phyloP scores from a whole-genome alignment of 2,329 filamentous ascomycete genomes.

The Aspergillus jensenii region DNA sequence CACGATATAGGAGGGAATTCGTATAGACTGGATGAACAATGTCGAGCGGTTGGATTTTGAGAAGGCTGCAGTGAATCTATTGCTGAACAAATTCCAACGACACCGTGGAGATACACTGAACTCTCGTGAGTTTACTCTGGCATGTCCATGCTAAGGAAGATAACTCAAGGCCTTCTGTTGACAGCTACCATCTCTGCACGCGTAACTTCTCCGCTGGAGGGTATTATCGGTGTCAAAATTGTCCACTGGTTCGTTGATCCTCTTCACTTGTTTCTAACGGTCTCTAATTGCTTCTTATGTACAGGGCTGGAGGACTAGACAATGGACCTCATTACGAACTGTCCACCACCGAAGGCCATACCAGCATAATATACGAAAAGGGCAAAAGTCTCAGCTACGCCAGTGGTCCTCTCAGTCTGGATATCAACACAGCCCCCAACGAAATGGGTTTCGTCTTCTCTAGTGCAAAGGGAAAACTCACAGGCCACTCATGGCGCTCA shows the following conservation, averaged over 20 bases:
- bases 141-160: neutral
- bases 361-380: conserved; percentile 28
- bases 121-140: conserved; percentile 26
- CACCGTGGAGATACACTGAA: conserved; percentile 43
- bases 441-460: conserved; percentile 33
- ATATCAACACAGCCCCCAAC: conserved; percentile 36
- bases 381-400: conserved; percentile 28
- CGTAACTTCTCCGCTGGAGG: conserved; percentile 38
- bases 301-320: conserved; percentile 36
- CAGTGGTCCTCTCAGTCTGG: conserved; percentile 34
- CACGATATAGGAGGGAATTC: conserved; percentile 32
- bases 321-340: conserved; percentile 39
- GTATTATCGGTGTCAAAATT: conserved; percentile 41
- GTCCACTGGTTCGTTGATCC: conserved; percentile 35
- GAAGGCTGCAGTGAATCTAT: conserved; percentile 33
- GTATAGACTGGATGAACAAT: conserved; percentile 44
- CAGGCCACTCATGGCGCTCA: conserved; percentile 40
- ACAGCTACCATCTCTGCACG: conserved; percentile 35
- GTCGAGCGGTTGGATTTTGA: conserved; percentile 35
- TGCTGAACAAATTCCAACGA: conserved; percentile 39
- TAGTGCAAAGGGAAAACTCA: conserved; percentile 28
- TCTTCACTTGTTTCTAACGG: neutral
- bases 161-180: neutral
- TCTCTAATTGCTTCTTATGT: neutral
- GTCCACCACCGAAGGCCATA: conserved; percentile 25